A percentile compares a stretch with the other conserved stretches of the same genome.
Evolutionary conservation across 1,284 basidiomycete genomes (phyloP).

Genomic region (Afroboletus lepidellus): DNA sequence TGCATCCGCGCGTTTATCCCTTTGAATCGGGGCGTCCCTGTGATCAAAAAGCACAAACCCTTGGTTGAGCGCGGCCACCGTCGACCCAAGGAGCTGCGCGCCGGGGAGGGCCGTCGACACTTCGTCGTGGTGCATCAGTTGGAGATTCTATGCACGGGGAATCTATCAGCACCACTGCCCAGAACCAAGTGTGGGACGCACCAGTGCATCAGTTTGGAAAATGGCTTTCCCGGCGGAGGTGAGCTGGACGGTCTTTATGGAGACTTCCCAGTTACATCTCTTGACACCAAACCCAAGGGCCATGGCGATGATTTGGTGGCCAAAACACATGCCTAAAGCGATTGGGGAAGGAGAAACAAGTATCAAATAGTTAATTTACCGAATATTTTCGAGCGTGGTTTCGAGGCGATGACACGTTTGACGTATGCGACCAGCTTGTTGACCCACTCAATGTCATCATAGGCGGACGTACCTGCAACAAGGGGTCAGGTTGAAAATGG

Average conservation of each 20-base stretch:
- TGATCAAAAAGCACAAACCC: background rate
- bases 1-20: background rate
- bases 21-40: background rate
- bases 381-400: constrained; percentile 61
- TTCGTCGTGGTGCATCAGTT: constrained; percentile 84
- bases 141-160: constrained; percentile 51
- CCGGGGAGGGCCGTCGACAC: constrained; percentile 57
- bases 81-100: constrained; percentile 56
- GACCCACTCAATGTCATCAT: constrained; percentile 74
- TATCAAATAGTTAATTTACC: constrained; percentile 37
- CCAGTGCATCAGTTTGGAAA: constrained; percentile 48
- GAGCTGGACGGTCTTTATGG: constrained; percentile 59
- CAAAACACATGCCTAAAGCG: constrained; percentile 77
- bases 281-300: constrained; percentile 67
- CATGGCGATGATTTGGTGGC: constrained; percentile 80
- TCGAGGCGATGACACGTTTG: constrained; percentile 42
- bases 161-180: background rate
- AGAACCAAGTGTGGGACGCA: background rate
- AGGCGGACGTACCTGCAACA: constrained; percentile 57
- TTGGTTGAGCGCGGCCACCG: background rate
- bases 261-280: constrained; percentile 67
- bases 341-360: background rate
- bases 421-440: constrained; percentile 58
- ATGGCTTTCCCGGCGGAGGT: constrained; percentile 64
- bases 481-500: background rate